phyloP scores from a whole-genome alignment of 176 grass and related monocot genomes.

The Musa schizocarpa region DNA sequence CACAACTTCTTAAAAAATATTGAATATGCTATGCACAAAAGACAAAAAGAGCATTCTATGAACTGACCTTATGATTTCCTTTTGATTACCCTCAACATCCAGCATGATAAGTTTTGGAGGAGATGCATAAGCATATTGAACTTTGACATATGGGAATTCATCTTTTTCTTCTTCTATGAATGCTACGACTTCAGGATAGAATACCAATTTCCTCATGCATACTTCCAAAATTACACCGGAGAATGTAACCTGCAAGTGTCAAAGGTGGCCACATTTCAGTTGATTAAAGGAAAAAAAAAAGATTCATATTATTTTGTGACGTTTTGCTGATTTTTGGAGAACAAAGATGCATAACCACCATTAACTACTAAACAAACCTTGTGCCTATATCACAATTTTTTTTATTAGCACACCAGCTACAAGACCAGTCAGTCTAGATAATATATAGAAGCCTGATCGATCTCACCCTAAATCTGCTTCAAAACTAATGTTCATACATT shows the following conservation, averaged over 20 bases:
- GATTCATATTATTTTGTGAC: neutral
- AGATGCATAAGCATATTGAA: slow-evolving; percentile 71
- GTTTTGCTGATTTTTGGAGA: neutral
- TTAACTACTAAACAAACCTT: no score
- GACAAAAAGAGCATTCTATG: no score
- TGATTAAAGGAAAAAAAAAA: no score
- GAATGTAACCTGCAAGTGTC: slow-evolving; percentile 54
- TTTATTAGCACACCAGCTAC: no score
- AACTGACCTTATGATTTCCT: slow-evolving; percentile 80
- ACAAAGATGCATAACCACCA: neutral
- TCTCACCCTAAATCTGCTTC: no score
- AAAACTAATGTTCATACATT: no score
- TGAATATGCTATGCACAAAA: no score
- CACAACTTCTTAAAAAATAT: no score
- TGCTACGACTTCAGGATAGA: slow-evolving; percentile 89
- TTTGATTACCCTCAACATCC: slow-evolving; percentile 57
- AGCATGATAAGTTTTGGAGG: slow-evolving; percentile 99
- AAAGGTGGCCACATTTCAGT: neutral
- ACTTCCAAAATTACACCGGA: slow-evolving; percentile 92
- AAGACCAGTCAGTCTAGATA: no score
- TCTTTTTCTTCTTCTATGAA: slow-evolving; percentile 92
- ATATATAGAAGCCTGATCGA: no score
- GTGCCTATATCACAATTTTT: no score
- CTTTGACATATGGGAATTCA: slow-evolving; percentile 65
- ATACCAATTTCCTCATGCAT: slow-evolving; percentile 94